Conservation (phyloP, 371 early-diverging fungal species). For the Lichtheimia hyalospora region DNA sequence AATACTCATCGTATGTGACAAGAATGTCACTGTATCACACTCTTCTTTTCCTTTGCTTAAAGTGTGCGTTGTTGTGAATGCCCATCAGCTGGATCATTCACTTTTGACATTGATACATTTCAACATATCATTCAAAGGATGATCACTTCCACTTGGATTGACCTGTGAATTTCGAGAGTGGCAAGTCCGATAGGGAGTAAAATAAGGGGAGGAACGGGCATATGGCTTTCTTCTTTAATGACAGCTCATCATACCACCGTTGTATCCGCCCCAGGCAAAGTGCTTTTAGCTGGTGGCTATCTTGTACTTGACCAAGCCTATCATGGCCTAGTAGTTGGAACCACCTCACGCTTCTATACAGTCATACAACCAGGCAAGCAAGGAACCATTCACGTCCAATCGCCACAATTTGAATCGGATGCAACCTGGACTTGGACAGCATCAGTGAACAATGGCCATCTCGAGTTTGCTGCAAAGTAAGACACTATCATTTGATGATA, state of each 20-base stretch:
- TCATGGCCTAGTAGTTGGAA: constrained; percentile 83
- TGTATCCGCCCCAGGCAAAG: constrained; percentile 94
- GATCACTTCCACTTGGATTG: too few species aligned
- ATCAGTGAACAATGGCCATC: constrained; percentile 14
- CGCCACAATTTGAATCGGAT: constrained; percentile 71
- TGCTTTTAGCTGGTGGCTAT: constrained; percentile 93
- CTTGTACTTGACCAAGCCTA: constrained; percentile 84
- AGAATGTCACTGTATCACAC: too few species aligned
- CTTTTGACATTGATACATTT: too few species aligned
- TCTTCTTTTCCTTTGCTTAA: too few species aligned
- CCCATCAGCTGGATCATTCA: too few species aligned
- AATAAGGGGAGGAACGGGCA: too few species aligned
- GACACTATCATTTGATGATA: neutral
- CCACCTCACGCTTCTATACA: constrained; percentile 83
- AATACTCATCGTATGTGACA: too few species aligned
- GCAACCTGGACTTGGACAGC: constrained; percentile 47
- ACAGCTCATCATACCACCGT: constrained; percentile 25
- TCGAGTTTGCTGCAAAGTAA: constrained; percentile 25
- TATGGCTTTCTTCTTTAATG: neutral
- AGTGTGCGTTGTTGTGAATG: too few species aligned
- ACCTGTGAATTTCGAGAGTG: too few species aligned
- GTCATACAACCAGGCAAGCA: constrained; percentile 40
- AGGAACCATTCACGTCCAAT: constrained; percentile 49
- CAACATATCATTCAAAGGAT: too few species aligned
- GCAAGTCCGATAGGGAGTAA: too few species aligned